Evolutionary conservation across 2,329 filamentous ascomycete species (phyloP).

Genomic region (Hypoxylon sp.): DNA sequence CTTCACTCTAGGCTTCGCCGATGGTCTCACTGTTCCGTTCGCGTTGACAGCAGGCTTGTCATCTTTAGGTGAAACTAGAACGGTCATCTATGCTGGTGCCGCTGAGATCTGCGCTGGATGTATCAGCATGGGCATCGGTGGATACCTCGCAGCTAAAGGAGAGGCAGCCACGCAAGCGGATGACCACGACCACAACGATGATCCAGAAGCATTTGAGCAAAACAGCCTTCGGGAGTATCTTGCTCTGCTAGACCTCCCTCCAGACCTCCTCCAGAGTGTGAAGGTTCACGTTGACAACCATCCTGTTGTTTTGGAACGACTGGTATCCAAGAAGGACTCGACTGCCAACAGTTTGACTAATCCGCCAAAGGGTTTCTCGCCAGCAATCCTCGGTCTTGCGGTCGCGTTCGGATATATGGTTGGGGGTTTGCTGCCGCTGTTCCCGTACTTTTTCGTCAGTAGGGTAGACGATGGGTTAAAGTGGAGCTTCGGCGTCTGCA

Average conservation of each 20-base stretch:
- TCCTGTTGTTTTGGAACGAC: slow-evolving; percentile 33
- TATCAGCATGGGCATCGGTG: slow-evolving; percentile 84
- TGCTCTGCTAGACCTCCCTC: slow-evolving; percentile 47
- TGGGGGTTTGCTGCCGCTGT: slow-evolving; percentile 78
- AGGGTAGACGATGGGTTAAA: slow-evolving; percentile 66
- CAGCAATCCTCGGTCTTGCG: slow-evolving; percentile 71
- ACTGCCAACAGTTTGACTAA: slow-evolving; percentile 56
- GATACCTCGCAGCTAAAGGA: slow-evolving; percentile 76
- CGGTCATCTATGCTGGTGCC: slow-evolving; percentile 79
- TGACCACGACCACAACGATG: slow-evolving; percentile 56
- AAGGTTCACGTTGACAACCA: slow-evolving; percentile 44
- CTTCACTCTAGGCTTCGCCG: slow-evolving; percentile 81
- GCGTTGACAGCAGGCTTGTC: slow-evolving; percentile 82
- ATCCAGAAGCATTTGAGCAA: slow-evolving; percentile 23
- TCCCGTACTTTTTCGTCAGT: slow-evolving; percentile 76
- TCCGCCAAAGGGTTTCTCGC: slow-evolving; percentile 55
- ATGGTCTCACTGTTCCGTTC: slow-evolving; percentile 85
- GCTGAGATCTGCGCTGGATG: slow-evolving; percentile 82
- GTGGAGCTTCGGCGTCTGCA: slow-evolving; percentile 72
- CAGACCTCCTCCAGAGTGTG: slow-evolving; percentile 47
- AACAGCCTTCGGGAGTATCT: slow-evolving; percentile 47
- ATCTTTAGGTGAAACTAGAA: slow-evolving; percentile 73
- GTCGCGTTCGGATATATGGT: slow-evolving; percentile 79
- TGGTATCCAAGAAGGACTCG: slow-evolving; percentile 17
- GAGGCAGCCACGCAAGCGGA: slow-evolving; percentile 54